Base-by-base conservation (phyloP, 371 early-diverging fungal species). In the Circinella minor region DNA sequence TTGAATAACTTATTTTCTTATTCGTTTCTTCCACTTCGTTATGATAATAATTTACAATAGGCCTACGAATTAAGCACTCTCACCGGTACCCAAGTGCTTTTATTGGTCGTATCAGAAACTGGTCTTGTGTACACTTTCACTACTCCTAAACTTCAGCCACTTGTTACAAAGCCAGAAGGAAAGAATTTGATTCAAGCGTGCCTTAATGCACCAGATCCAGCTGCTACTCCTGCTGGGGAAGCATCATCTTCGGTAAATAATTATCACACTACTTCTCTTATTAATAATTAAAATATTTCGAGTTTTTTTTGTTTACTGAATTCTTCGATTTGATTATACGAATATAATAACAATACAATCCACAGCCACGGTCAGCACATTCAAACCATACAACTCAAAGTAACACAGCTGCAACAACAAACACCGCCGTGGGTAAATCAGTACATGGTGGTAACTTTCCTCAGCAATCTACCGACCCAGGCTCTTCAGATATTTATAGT, bases 81-180 rank as follows among this genome's bases (percentile, higher is more conserved):
- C 71, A 99, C 99, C 8, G 99, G 99, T 57, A 97, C 99, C 4
- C 96, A 99, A 80, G 96, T 99, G 47, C 86, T 99, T 63, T 84
- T 99, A 55, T 78, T 99, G 47, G 94, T 99, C 4, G 98, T 98
- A 17, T 95, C 97, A 5, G 99, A 97, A 78, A 98, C 97, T 47
- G 99, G 99, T n/a, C 93, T 98, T 66, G 99, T 99, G 17, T 99
- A 99, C 81, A 98, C 99, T 4, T 99, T 98, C 79, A 98, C 99
- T 10, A 99, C 99, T 14, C 93, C 94, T 47, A 98, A 97, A 78
- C 86, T 99, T 38, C 96, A 97, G 77, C 98, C 98, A 11, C 86
- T 99, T 37, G 96, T 99, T 20, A 94, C 96, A 39, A 93, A 96
- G 75, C 90, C 96, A 9, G 97, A 97, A 74, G 97, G 97, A 64